Evolutionary conservation across 768 basidiomycete species (phyloP).

Genomic region (Plicaturopsis crispa): DNA sequence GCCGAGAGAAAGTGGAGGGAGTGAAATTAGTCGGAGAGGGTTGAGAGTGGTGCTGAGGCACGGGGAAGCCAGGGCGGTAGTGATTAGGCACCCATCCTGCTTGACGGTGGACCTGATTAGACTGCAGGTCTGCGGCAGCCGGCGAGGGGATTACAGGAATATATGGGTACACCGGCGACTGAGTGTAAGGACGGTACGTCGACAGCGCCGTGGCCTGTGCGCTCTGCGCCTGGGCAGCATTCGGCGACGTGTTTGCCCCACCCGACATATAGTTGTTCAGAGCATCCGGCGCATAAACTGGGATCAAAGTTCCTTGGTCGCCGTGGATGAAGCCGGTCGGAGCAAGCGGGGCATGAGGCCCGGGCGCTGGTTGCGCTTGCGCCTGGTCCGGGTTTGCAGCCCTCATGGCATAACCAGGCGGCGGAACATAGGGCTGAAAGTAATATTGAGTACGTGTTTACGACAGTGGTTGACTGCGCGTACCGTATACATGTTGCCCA

Average conservation of each 20-base stretch:
- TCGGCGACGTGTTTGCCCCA: constrained; percentile 21
- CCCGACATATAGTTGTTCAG: constrained; percentile 60
- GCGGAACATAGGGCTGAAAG: constrained; percentile 40
- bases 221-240: constrained; percentile 18
- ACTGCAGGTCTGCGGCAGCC: too few relatives aligned
- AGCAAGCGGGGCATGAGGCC: constrained; percentile 45
- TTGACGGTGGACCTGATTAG: neutral
- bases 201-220: too few relatives aligned
- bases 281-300: constrained; percentile 65
- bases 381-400: constrained; percentile 21
- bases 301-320: constrained; percentile 64
- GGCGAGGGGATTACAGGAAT: too few relatives aligned
- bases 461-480: constrained; percentile 12
- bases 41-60: constrained; percentile 12
- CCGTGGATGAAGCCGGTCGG: constrained; percentile 68
- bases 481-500: constrained; percentile 39
- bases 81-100: neutral
- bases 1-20: too few relatives aligned
- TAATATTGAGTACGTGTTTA: constrained; percentile 6
- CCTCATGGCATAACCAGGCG: constrained; percentile 31
- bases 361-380: constrained; percentile 10
- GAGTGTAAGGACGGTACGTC: neutral
- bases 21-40: constrained; percentile 12
- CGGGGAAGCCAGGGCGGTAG: constrained; percentile 4
- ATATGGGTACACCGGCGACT: neutral